Percentiles rank a stretch among this genome's conserved stretches.
Evolutionary conservation across 192 early-diverging fungal species (phyloP).

Genomic region (Funneliformis mosseae): DNA sequence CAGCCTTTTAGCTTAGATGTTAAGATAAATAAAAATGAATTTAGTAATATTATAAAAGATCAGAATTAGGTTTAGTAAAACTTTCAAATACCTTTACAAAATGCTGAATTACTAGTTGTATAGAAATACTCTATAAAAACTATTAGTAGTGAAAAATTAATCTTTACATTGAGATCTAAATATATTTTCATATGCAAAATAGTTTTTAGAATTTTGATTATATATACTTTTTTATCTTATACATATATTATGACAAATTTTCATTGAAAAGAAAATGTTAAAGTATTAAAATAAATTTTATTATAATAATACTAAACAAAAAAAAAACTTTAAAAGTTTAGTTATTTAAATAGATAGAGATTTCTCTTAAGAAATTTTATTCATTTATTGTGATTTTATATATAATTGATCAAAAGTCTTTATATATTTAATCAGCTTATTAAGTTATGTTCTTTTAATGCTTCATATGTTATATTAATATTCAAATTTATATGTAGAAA

Average conservation of each 20-base stretch:
- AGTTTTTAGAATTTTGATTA: conserved; percentile 35
- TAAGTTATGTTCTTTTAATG: conserved; percentile 40
- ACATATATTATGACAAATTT: conserved; percentile 41
- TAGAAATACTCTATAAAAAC: conserved; percentile 41
- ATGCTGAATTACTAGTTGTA: conserved; percentile 48
- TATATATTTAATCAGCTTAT: conserved; percentile 38
- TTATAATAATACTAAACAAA: conserved; percentile 39
- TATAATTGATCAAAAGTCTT: background rate
- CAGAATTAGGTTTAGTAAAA: conserved; percentile 45
- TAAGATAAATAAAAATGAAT: too few species aligned
- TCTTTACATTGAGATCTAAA: conserved; percentile 43
- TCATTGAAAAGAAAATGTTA: conserved; percentile 39
- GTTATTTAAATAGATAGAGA: conserved; percentile 3
- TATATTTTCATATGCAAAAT: conserved; percentile 46
- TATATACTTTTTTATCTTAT: conserved; percentile 42
- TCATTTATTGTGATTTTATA: background rate
- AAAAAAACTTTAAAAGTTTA: conserved; percentile 29
- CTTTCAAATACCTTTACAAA: conserved; percentile 39
- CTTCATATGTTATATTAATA: conserved; percentile 34
- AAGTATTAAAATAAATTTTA: conserved; percentile 18
- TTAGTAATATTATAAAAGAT: too few species aligned
- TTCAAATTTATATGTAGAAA: conserved; percentile 12
- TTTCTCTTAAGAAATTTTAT: conserved; percentile 6
- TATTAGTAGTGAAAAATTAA: conserved; percentile 29
- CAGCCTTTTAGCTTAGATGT: too few species aligned